These are phyloP conservation scores for Inga laurina DNA, from an alignment of 306 rosid species.

Conservation along the genomic window DNA sequence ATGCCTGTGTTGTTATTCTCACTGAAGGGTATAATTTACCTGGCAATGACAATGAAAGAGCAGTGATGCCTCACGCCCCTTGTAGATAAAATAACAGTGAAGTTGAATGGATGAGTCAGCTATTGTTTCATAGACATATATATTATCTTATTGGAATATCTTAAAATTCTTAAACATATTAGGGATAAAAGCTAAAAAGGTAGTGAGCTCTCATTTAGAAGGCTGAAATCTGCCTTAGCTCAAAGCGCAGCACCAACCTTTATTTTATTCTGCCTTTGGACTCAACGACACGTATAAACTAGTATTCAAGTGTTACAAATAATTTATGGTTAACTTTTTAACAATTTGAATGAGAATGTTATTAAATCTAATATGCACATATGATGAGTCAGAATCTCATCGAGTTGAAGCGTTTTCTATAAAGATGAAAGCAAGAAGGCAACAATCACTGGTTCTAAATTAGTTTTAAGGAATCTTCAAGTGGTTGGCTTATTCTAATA, in stretches of 20 bases:
- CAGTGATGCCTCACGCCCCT: constrained; percentile 38
- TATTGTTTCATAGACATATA: constrained; percentile 28
- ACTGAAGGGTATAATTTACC: constrained; percentile 3
- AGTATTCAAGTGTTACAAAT: not conserved
- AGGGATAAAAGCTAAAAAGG: constrained; percentile 7
- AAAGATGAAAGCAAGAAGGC: constrained; percentile 38
- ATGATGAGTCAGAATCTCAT: constrained; percentile 37
- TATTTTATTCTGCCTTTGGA: not conserved
- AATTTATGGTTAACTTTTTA: not conserved
- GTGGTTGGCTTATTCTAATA: constrained; percentile 31
- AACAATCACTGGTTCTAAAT: constrained; percentile 32
- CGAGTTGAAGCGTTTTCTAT: constrained; percentile 27
- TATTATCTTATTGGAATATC: constrained; percentile 31
- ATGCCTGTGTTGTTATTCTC: constrained; percentile 13
- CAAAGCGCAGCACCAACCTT: not conserved
- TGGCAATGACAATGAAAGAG: constrained; percentile 39
- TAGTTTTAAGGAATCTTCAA: constrained; percentile 21
- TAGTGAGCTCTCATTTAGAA: not conserved
- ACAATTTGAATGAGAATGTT: not conserved
- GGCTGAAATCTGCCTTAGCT: not conserved
- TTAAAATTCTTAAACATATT: not conserved
- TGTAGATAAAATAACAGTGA: constrained; percentile 33
- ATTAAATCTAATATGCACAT: constrained; percentile 9
- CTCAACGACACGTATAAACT: not conserved
- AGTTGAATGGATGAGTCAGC: constrained; percentile 55